A percentile compares a stretch with the other conserved stretches of the same genome.
Evolutionary conservation across 257 asterid species (phyloP).

Genomic region (Marsdenia floribunda): DNA sequence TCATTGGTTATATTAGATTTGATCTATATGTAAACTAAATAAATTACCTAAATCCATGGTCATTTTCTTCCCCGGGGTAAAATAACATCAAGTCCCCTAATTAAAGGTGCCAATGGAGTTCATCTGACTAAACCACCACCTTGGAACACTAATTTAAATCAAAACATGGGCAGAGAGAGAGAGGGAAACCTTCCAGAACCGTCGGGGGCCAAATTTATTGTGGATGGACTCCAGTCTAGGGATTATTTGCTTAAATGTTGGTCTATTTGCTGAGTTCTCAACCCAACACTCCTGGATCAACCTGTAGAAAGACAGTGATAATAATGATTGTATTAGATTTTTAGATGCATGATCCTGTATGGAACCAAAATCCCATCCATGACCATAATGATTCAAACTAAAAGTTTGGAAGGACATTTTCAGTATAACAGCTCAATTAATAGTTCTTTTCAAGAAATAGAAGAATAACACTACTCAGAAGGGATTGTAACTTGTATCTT

Average conservation of each 20-base stretch:
- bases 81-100: not conserved
- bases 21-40: no score
- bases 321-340: not conserved
- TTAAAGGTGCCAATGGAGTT: not conserved
- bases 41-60: not conserved
- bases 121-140: not conserved
- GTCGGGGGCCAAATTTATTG: slow-evolving; percentile 60
- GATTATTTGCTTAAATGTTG: slow-evolving; percentile 80
- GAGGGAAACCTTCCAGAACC: slow-evolving; percentile 71
- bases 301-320: slow-evolving; percentile 35
- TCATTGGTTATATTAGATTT: no score
- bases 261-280: slow-evolving; percentile 62
- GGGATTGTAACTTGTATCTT: not conserved
- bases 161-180: not conserved
- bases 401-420: not conserved
- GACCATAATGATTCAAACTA: not conserved
- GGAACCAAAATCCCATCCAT: not conserved
- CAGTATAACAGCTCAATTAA: not conserved
- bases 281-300: slow-evolving; percentile 91
- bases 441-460: not conserved
- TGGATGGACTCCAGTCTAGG: slow-evolving; percentile 65
- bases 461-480: not conserved
- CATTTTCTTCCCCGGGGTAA: not conserved
- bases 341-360: not conserved
- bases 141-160: not conserved